Conservation (phyloP, 345 rosid genomes). For the Syzygium oleosum region DNA sequence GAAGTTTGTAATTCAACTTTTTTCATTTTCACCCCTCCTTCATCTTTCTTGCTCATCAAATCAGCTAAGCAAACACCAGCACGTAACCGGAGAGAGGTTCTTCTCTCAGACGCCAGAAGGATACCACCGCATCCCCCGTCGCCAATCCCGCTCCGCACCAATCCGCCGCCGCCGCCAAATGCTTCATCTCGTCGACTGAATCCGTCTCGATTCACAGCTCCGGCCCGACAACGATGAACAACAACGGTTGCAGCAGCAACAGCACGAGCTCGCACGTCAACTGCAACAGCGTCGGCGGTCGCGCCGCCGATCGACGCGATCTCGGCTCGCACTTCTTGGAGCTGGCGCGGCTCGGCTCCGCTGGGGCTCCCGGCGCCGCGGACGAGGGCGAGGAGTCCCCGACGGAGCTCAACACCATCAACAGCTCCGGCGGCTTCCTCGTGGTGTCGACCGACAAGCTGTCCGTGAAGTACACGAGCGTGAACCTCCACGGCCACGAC, state of each 20-base stretch:
- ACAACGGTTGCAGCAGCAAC: background rate
- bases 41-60: background rate
- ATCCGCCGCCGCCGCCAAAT: background rate
- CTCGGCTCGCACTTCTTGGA: slow-evolving; percentile 46
- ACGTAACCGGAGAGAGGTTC: background rate
- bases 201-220: background rate
- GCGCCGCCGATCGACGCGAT: slow-evolving; percentile 17
- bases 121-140: background rate
- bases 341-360: slow-evolving; percentile 22
- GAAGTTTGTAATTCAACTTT: background rate
- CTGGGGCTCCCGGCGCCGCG: slow-evolving; percentile 7
- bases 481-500: slow-evolving; percentile 65
- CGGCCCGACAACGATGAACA: background rate
- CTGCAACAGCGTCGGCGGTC: background rate
- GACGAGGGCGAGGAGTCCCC: slow-evolving; percentile 61
- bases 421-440: slow-evolving; percentile 80
- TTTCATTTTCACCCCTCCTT: background rate
- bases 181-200: background rate
- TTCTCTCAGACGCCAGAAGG: background rate
- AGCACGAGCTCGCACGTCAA: background rate
- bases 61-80: background rate
- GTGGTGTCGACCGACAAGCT: slow-evolving; percentile 77
- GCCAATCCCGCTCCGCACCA: background rate
- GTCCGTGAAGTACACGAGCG: slow-evolving; percentile 58
- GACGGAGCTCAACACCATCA: slow-evolving; percentile 78